phyloP scores from a whole-genome alignment of 805 yeast genomes.

The Kodamaea sagamina region DNA sequence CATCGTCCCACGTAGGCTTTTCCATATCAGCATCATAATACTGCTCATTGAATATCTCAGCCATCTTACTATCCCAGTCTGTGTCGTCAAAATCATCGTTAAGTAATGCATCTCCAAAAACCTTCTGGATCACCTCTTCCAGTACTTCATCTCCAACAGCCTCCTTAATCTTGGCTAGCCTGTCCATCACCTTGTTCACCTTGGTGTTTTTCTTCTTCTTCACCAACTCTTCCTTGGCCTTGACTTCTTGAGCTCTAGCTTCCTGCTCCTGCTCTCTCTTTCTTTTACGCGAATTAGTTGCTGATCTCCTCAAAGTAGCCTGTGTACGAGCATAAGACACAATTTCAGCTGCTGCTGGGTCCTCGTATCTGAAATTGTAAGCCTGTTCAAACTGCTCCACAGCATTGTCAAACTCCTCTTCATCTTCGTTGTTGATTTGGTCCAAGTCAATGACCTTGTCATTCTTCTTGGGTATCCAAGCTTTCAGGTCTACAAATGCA shows the following conservation, averaged over 20 bases:
- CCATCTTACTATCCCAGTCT: constrained; percentile 89
- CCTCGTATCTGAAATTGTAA: constrained; percentile 93
- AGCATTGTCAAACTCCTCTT: constrained; percentile 87
- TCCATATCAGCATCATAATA: constrained; percentile 56
- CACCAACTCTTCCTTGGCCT: constrained; percentile 58
- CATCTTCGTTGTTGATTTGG: constrained; percentile 55
- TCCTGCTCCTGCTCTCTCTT: constrained; percentile 73
- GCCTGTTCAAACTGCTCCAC: constrained; percentile 91
- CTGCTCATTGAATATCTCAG: constrained; percentile 81
- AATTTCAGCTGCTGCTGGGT: constrained; percentile 85
- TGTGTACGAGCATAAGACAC: constrained; percentile 93
- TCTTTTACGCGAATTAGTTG: constrained; percentile 69
- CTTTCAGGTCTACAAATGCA: constrained; percentile 72
- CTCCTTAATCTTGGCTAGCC: constrained; percentile 61
- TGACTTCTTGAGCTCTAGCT: constrained; percentile 50
- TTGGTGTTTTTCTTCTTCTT: constrained; percentile 75
- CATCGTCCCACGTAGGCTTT: constrained; percentile 67
- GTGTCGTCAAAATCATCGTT: constrained; percentile 87
- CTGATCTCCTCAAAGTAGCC: constrained; percentile 82
- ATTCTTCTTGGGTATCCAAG: constrained; percentile 82
- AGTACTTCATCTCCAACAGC: constrained; percentile 67
- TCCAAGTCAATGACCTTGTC: constrained; percentile 59
- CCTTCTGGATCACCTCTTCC: constrained; percentile 59
- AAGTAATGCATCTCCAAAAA: constrained; percentile 73
- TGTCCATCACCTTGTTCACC: constrained; percentile 73